phyloP scores from a whole-genome alignment of 2,329 filamentous ascomycete genomes.

The Fusarium begoniae region DNA sequence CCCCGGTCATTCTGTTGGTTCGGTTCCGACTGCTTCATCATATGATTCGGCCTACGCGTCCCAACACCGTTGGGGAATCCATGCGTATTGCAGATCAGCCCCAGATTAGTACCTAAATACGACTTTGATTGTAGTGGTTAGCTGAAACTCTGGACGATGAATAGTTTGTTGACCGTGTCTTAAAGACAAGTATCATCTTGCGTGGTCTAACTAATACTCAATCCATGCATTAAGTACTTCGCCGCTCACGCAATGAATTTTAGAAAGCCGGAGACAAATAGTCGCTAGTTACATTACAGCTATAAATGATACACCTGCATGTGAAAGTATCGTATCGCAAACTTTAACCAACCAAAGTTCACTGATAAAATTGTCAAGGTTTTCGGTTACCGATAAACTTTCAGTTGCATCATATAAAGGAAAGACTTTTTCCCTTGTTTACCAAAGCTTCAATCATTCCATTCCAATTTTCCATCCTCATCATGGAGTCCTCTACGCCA shows the following conservation, averaged over 20 bases:
- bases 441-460: too few species aligned
- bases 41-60: neutral
- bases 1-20: neutral
- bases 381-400: neutral
- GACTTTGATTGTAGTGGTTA: neutral
- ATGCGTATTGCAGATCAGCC: neutral
- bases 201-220: neutral
- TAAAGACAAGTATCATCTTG: neutral
- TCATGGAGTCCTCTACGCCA: neutral
- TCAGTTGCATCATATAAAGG: neutral
- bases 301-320: neutral
- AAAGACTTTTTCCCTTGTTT: fast-evolving
- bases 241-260: too few species aligned
- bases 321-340: neutral
- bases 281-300: neutral
- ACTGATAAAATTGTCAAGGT: too few species aligned
- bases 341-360: neutral
- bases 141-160: neutral
- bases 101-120: neutral
- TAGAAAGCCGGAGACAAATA: too few species aligned
- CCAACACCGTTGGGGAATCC: neutral
- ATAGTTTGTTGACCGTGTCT: neutral
- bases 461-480: neutral
- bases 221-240: too few species aligned
- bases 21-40: neutral